Evolutionary conservation across 2,329 filamentous ascomycete species (phyloP).

Genomic region (Madurella fahalii): DNA sequence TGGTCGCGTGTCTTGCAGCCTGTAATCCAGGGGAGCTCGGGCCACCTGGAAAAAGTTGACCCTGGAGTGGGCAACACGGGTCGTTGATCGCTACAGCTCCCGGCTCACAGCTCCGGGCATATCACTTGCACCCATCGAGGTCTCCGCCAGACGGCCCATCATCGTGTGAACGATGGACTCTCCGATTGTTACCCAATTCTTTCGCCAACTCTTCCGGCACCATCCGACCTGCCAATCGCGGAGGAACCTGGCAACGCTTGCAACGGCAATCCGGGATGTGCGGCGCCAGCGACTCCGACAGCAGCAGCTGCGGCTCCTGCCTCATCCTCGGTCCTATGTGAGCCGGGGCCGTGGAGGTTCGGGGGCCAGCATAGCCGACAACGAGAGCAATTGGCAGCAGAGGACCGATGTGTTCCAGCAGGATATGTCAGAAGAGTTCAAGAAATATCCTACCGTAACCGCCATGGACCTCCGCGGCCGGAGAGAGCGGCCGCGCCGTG

Average conservation of each 20-base stretch:
- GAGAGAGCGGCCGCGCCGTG: slow-evolving; percentile 72
- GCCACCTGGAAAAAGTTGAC: slow-evolving; percentile 20
- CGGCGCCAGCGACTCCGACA: slow-evolving; percentile 15
- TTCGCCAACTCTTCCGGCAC: slow-evolving; percentile 80
- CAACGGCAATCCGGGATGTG: slow-evolving; percentile 38
- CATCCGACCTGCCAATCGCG: slow-evolving; percentile 61
- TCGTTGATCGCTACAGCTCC: slow-evolving; percentile 6
- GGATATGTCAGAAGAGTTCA: slow-evolving; percentile 77
- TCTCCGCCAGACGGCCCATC: background rate
- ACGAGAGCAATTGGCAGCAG: slow-evolving; percentile 81
- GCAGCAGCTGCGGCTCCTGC: slow-evolving; percentile 31
- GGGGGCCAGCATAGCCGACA: slow-evolving; percentile 30
- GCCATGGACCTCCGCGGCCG: slow-evolving; percentile 70
- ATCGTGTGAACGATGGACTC: slow-evolving; percentile 66
- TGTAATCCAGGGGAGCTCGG: slow-evolving; percentile 21
- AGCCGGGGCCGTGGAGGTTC: slow-evolving; percentile 11
- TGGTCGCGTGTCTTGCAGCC: background rate
- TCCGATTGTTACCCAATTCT: slow-evolving; percentile 69
- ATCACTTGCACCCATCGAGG: background rate
- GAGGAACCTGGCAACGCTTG: slow-evolving; percentile 38
- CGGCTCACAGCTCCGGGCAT: slow-evolving; percentile 3
- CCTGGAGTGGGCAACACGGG: background rate
- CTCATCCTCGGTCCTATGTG: slow-evolving; percentile 30
- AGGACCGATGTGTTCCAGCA: slow-evolving; percentile 68
- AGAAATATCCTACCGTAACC: slow-evolving; percentile 78